Conservation (phyloP, 768 basidiomycete species). For the Mycena galericulata region DNA sequence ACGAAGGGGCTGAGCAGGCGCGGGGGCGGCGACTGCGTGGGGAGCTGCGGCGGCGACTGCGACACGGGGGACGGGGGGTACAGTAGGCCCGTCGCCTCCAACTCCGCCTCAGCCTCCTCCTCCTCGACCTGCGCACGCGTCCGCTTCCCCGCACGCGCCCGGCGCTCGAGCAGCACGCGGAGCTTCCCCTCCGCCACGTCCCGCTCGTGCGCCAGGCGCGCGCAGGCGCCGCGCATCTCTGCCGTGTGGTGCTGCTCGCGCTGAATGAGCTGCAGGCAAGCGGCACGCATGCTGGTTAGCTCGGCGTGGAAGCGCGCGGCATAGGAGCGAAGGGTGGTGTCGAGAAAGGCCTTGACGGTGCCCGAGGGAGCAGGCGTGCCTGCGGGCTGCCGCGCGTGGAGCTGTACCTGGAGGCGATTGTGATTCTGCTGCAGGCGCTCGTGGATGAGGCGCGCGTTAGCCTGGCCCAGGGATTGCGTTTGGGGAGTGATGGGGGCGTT, state of each 20-base stretch:
- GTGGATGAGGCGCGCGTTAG: constrained; percentile 29
- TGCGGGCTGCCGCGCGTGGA: constrained; percentile 5
- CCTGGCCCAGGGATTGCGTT: constrained; percentile 19
- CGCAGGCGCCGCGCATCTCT: constrained; percentile 44
- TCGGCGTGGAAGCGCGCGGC: constrained; percentile 46
- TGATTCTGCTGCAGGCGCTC: constrained; percentile 33
- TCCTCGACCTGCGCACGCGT: constrained; percentile 17
- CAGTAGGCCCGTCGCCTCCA: constrained; percentile 7
- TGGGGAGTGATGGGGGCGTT: not conserved
- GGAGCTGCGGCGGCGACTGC: constrained; percentile 19
- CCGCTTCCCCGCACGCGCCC: constrained; percentile 27
- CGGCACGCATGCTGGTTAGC: constrained; percentile 44
- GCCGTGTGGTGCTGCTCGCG: constrained; percentile 48
- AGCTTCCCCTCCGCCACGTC: constrained; percentile 49
- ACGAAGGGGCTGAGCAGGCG: constrained; percentile 34
- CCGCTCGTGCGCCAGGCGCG: constrained; percentile 48
- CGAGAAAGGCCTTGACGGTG: constrained; percentile 39
- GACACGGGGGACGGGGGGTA: constrained; percentile 29
- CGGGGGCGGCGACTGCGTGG: constrained; percentile 30
- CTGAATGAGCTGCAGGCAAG: constrained; percentile 44
- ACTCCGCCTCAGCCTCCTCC: constrained; percentile 9
- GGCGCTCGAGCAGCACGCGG: constrained; percentile 40
- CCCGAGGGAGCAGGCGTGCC: constrained; percentile 16
- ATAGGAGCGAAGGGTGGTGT: constrained; percentile 45
- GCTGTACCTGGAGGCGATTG: constrained; percentile 31